Conservation (phyloP, 2,329 filamentous ascomycete species). For the Exophiala phaeomuriformis region DNA sequence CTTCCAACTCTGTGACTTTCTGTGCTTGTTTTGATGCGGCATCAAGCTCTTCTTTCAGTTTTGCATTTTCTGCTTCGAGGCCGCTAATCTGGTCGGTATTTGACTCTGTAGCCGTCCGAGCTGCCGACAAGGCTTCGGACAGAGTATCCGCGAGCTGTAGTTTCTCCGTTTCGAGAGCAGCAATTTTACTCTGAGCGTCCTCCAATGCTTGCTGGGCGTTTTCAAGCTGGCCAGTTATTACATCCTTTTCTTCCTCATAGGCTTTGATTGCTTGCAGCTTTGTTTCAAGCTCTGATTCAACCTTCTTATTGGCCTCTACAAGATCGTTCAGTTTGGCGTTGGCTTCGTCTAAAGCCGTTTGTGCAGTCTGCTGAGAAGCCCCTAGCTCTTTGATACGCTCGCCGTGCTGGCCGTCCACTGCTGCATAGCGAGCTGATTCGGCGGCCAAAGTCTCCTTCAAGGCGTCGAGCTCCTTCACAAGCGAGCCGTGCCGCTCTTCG, state of each 20-base stretch:
- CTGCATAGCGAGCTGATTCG: slow-evolving; percentile 1
- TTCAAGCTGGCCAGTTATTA: background rate
- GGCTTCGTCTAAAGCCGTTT: slow-evolving; percentile 10
- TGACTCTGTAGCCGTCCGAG: background rate
- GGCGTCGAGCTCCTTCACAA: slow-evolving; percentile 6
- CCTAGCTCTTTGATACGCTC: slow-evolving; percentile 8
- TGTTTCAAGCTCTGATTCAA: slow-evolving; percentile 31
- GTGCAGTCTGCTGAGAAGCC: slow-evolving; percentile 8
- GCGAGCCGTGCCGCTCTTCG: slow-evolving; percentile 10
- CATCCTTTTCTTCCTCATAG: slow-evolving; percentile 1
- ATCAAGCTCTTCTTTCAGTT: slow-evolving; percentile 1
- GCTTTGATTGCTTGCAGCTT: slow-evolving; percentile 24
- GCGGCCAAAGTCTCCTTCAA: slow-evolving; percentile 9
- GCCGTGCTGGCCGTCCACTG: slow-evolving; percentile 8
- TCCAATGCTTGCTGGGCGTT: slow-evolving; percentile 11
- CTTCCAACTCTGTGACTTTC: slow-evolving; percentile 1
- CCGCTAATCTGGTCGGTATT: background rate
- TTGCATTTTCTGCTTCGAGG: slow-evolving; percentile 6
- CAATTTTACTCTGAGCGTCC: slow-evolving; percentile 51
- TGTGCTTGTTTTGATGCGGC: slow-evolving; percentile 4
- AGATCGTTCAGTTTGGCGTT: slow-evolving; percentile 4
- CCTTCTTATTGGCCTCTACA: slow-evolving; percentile 3
- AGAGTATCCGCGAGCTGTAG: background rate
- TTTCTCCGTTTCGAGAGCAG: slow-evolving; percentile 7
- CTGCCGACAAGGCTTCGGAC: background rate